Evolutionary conservation across 23 red algal genomes (phyloP).

Genomic region (Agarophyton chilense): DNA sequence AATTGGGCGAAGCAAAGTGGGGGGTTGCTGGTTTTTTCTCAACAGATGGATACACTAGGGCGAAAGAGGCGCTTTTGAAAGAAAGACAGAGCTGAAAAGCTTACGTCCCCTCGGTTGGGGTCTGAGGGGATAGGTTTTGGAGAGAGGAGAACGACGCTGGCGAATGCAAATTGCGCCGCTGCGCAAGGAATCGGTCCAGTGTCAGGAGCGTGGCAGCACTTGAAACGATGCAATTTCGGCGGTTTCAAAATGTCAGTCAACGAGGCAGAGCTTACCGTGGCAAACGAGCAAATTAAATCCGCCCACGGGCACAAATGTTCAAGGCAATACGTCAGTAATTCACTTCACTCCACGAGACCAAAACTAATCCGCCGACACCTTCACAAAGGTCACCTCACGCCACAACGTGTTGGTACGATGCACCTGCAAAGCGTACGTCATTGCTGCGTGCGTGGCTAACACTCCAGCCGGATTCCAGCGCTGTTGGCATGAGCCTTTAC

Average conservation of each 20-base stretch:
- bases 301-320: no score
- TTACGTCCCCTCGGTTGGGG: slow-evolving; percentile 7
- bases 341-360: no score
- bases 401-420: no score
- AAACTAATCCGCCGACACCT: no score
- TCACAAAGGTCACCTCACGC: no score
- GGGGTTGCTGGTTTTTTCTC: no score
- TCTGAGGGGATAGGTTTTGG: slow-evolving; percentile 5
- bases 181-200: background rate
- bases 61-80: background rate
- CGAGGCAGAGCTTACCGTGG: background rate
- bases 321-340: no score
- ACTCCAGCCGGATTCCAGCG: no score
- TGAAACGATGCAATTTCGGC: background rate
- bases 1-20: background rate
- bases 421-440: no score
- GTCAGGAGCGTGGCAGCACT: background rate
- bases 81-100: background rate
- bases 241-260: slow-evolving; percentile 4
- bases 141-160: background rate
- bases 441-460: no score
- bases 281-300: background rate
- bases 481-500: no score
- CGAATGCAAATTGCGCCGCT: background rate
- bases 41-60: background rate